These are phyloP conservation scores for Smittium mucronatum DNA, from an alignment of 371 early-diverging fungal genomes.

Conservation along the genomic window DNA sequence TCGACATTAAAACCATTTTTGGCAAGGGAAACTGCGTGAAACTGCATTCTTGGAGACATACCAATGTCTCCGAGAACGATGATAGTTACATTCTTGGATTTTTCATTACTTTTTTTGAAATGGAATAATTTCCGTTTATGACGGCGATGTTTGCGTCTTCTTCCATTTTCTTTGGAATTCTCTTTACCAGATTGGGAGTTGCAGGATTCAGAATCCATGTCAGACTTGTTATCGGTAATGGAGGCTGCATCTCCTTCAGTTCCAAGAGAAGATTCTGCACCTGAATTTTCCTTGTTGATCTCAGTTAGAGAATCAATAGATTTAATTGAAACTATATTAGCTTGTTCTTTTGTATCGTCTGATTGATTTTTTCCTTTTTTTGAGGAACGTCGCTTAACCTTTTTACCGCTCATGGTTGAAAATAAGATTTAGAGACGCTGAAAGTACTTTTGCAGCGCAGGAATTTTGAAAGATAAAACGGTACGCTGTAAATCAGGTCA, in stretches of 20 bases:
- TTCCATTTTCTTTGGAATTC: neutral
- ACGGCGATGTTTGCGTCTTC: neutral
- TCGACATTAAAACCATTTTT: conserved; percentile 57
- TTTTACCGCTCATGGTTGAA: neutral
- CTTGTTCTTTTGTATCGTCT: no score
- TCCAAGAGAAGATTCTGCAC: no score
- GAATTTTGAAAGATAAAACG: no score
- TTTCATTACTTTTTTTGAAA: neutral
- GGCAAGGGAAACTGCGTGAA: conserved; percentile 77
- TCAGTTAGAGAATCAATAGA: no score
- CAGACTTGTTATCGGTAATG: neutral
- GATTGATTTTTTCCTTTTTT: neutral
- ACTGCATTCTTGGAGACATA: conserved; percentile 88
- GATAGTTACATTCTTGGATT: conserved; percentile 36
- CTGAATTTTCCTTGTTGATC: no score
- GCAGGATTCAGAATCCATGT: neutral
- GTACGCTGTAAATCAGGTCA: no score
- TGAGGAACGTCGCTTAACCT: neutral
- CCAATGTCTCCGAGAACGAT: conserved; percentile 87
- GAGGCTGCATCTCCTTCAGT: neutral
- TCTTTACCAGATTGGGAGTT: neutral
- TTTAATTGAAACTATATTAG: no score
- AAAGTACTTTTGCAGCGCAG: no score
- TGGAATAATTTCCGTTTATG: neutral
- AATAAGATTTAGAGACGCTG: no score